Base-by-base conservation (phyloP, 306 rosid genomes). In the Inga oerstediana region DNA sequence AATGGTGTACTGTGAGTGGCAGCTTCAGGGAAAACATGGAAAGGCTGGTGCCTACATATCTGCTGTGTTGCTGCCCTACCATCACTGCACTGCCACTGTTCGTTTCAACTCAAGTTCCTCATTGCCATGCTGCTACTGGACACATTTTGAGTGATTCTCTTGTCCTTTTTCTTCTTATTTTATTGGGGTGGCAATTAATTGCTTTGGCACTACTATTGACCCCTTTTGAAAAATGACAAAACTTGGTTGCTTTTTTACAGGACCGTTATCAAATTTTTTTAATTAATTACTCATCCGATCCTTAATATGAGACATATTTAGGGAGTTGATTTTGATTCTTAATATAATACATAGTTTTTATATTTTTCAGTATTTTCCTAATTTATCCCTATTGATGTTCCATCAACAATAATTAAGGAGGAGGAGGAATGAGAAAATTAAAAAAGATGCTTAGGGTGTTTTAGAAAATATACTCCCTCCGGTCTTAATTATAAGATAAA, bases 91-190 rank as follows among this genome's bases (percentile, higher is more conserved):
- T 88, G 70, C 65, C 85, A 27, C 88, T 79, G 67, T 62, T 34
- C n/a, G 64, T 48, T 48, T 77, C 79, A 76, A 85, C 45, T 75
- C 79, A 74, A 85, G 84, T 82, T 85, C 94, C 87, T 86, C 69
- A 39, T 83, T 87, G 86, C 88, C 90, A 20, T n/a, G 35, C 76
- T 78, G 77, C 87, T 82, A 87, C 77, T 84, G 62, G 90, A 89
- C 91, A 86, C 85, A 66, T 45, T 83, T 81, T 70, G 75, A 74
- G 82, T 70, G 92, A 91, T 91, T 88, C 88, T 81, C 89, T 85
- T 81, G 88, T 85, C 89, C 69, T 19, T 72, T 77, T 71, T 80
- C 82, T 34, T 70, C 44, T 80, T 76, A 49, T 68, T 82, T 24
- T 39, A 66, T 56, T 68, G 41, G 59, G 66, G 32, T 24, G 17